These are phyloP conservation scores for Fabrea salina DNA, from an alignment of 169 alveolate genomes.

Conservation along the genomic window DNA sequence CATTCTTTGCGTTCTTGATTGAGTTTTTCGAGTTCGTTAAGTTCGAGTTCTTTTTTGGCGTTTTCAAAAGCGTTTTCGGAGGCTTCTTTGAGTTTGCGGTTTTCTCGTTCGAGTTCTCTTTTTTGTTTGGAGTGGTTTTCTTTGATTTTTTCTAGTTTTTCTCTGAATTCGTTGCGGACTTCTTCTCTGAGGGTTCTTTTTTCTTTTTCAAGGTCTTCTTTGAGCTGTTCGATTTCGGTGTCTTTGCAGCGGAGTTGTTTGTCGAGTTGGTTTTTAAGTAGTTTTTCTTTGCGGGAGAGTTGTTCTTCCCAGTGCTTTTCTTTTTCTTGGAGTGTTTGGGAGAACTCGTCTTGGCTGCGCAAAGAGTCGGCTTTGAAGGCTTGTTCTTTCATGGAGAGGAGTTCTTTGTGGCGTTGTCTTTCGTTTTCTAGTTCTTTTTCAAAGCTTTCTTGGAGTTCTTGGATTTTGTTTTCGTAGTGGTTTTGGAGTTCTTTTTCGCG, in stretches of 20 bases:
- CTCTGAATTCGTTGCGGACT: background rate
- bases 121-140: background rate
- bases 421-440: background rate
- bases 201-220: conserved; percentile 6
- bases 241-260: background rate
- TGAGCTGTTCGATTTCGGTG: background rate
- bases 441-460: background rate
- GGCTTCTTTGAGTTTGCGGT: conserved; percentile 6
- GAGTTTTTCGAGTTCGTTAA: conserved; percentile 7
- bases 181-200: background rate
- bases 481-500: background rate
- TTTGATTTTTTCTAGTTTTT: background rate
- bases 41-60: conserved; percentile 23
- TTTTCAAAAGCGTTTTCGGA: conserved; percentile 7
- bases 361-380: background rate
- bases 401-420: background rate
- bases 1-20: conserved; percentile 11
- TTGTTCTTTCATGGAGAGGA: background rate
- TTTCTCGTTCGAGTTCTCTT: conserved; percentile 24
- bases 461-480: background rate
- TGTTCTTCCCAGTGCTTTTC: background rate
- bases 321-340: background rate
- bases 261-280: background rate
- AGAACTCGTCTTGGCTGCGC: conserved; percentile 11
- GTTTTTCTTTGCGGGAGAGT: background rate